These are phyloP conservation scores for Fonsecaea monophora DNA, from an alignment of 2,329 filamentous ascomycete species.

Conservation along the genomic window DNA sequence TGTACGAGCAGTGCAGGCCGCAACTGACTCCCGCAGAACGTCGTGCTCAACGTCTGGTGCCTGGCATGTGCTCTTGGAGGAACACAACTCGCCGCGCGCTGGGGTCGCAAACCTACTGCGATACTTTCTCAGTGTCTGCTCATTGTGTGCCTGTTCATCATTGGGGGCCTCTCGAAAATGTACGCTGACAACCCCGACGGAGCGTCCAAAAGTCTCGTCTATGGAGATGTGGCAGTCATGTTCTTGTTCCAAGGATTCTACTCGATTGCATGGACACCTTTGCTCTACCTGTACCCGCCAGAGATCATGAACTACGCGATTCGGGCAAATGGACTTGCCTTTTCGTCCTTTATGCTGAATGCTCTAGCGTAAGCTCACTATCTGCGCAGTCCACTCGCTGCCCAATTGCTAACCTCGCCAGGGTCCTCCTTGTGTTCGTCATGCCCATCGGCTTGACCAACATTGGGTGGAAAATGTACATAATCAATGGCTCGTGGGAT, in stretches of 20 bases:
- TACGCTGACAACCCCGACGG: conserved; percentile 30
- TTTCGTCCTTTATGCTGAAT: conserved; percentile 19
- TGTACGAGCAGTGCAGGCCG: neutral
- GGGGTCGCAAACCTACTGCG: conserved; percentile 52
- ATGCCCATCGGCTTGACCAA: conserved; percentile 50
- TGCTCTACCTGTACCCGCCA: conserved; percentile 57
- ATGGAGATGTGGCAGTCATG: conserved; percentile 57
- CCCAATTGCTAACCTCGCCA: neutral
- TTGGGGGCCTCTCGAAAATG: conserved; percentile 59
- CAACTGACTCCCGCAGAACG: conserved; percentile 45
- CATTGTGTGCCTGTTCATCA: conserved; percentile 57
- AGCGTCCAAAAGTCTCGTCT: conserved; percentile 43
- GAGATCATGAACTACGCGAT: conserved; percentile 60
- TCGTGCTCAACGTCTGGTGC: conserved; percentile 61
- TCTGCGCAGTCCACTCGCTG: conserved; percentile 35
- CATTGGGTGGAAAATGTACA: conserved; percentile 58
- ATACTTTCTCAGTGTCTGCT: conserved; percentile 43
- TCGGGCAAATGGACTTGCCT: conserved; percentile 42
- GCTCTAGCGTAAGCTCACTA: conserved; percentile 12
- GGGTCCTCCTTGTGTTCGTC: conserved; percentile 16
- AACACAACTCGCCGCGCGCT: conserved; percentile 51
- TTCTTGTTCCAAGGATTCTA: conserved; percentile 62
- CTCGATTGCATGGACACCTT: conserved; percentile 56
- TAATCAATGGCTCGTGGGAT: conserved; percentile 57
- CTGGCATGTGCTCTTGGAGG: conserved; percentile 52